A percentile compares a stretch with the other conserved stretches of the same genome.
Conservation (phyloP, 2,329 filamentous ascomycete genomes). For the Bisporella sp. region DNA sequence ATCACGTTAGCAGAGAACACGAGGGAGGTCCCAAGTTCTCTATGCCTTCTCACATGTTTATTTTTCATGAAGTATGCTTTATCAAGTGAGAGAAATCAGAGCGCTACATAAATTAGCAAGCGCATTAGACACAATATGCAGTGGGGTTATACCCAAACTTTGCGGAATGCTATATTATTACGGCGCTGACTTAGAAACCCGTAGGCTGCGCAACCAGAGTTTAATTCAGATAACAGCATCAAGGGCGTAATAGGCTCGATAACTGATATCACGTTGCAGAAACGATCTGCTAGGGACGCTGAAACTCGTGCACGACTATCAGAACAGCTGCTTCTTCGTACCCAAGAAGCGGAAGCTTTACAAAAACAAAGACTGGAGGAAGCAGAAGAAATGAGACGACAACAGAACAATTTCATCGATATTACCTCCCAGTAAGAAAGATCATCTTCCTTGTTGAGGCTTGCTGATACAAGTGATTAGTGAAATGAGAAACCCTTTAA, state of each 20-base stretch:
- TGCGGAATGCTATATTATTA: no score
- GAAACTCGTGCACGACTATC: constrained; percentile 71
- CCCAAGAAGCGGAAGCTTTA: constrained; percentile 3
- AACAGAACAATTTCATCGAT: constrained; percentile 78
- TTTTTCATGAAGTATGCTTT: no score
- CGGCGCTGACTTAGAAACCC: no score
- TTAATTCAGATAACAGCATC: constrained; percentile 51
- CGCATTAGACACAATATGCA: no score
- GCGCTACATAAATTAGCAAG: no score
- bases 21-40: no score
- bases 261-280: constrained; percentile 78
- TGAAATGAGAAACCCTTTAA: constrained; percentile 68
- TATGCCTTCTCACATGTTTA: no score
- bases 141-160: no score
- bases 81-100: no score
- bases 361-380: constrained; percentile 39
- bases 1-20: no score
- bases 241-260: constrained; percentile 73
- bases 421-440: constrained; percentile 49
- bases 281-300: constrained; percentile 76
- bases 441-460: constrained; percentile 31
- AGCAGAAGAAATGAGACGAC: constrained; percentile 52
- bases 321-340: constrained; percentile 52
- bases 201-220: constrained; percentile 62
- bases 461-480: not conserved